Evolutionary conservation across 1,284 basidiomycete species (phyloP).

Genomic region (Mycena sp.): DNA sequence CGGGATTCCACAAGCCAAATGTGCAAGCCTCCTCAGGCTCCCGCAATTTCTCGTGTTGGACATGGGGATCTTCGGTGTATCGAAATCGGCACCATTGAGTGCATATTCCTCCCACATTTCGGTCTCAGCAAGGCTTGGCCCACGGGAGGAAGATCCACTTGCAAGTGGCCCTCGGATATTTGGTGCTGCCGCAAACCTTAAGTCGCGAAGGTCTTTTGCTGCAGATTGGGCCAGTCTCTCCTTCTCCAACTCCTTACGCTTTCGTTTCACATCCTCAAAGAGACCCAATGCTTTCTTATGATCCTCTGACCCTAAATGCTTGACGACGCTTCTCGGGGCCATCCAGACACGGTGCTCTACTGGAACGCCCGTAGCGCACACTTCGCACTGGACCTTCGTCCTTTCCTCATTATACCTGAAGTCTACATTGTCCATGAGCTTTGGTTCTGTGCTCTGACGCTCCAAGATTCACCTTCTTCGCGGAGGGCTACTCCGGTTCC

Average conservation of each 20-base stretch:
- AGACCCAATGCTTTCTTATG: background rate
- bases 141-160: background rate
- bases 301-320: background rate
- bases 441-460: no score
- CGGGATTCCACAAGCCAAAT: background rate
- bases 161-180: background rate
- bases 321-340: background rate
- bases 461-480: no score
- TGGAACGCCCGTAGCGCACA: background rate
- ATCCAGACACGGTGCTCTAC: background rate
- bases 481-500: no score
- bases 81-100: background rate
- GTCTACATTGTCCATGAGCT: no score
- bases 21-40: background rate
- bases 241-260: background rate
- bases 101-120: background rate
- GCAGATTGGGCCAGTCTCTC: background rate
- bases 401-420: slow-evolving; percentile 3
- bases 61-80: background rate
- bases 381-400: background rate
- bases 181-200: background rate
- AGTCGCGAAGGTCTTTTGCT: background rate
- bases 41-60: background rate
- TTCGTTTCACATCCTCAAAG: background rate
- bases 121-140: background rate